phyloP scores from a whole-genome alignment of 1,139 yeast species.

The Wickerhamomyces sp. region DNA sequence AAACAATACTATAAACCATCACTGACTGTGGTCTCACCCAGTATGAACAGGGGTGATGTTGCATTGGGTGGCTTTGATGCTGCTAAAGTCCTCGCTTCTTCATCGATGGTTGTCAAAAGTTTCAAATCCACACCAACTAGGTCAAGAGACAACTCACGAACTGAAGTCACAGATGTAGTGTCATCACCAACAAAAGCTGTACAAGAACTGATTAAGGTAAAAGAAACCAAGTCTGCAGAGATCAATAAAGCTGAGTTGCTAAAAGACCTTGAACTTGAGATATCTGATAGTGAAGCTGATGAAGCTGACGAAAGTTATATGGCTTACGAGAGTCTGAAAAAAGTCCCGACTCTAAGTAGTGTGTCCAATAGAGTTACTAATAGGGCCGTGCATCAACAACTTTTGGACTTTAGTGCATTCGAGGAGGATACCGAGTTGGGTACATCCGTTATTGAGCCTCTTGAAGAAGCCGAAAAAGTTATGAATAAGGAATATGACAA shows the following conservation, averaged over 20 bases:
- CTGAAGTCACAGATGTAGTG: background rate
- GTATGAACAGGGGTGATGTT: background rate
- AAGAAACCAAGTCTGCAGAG: too few relatives aligned
- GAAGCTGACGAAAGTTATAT: background rate
- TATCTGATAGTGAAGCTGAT: conserved; percentile 1
- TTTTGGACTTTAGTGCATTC: conserved; percentile 7
- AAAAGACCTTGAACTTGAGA: background rate
- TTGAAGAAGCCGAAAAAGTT: conserved; percentile 7
- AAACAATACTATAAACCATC: background rate
- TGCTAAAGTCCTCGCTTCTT: background rate
- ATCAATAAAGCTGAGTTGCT: background rate
- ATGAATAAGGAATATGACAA: conserved; percentile 16
- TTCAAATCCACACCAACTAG: background rate
- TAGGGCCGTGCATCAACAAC: background rate
- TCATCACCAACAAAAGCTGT: background rate
- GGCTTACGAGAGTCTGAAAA: background rate
- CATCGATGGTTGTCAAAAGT: background rate
- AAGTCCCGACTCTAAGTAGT: background rate
- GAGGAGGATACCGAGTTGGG: conserved; percentile 8
- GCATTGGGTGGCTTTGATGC: background rate
- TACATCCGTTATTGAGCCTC: background rate
- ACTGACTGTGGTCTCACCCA: too few relatives aligned
- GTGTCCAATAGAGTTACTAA: background rate
- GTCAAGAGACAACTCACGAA: too few relatives aligned
- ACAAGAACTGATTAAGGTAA: too few relatives aligned